phyloP scores from a whole-genome alignment of 1,139 yeast species.

The Yamadazyma epiphylla region DNA sequence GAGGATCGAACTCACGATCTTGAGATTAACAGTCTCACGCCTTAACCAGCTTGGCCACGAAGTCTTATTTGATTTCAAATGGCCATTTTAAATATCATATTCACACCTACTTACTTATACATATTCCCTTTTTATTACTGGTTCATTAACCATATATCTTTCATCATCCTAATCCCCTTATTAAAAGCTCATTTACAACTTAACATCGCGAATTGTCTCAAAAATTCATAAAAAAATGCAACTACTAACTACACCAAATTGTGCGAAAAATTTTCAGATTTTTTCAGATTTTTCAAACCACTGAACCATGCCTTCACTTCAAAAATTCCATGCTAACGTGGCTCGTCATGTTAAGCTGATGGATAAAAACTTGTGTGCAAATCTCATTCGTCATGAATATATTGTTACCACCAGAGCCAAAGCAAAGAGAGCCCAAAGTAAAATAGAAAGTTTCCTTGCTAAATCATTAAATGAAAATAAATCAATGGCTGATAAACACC shows the following conservation, averaged over 20 bases:
- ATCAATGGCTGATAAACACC: constrained; percentile 14
- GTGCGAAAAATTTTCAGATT: constrained; percentile 5
- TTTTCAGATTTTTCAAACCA: background rate
- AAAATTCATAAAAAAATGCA: background rate
- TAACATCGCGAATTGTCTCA: background rate
- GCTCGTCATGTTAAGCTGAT: constrained; percentile 44
- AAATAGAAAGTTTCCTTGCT: constrained; percentile 38
- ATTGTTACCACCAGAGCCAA: constrained; percentile 44
- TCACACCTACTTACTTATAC: too few relatives aligned
- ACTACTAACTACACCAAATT: background rate
- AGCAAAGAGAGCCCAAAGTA: constrained; percentile 46
- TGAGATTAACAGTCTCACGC: too few relatives aligned
- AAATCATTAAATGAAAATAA: constrained; percentile 22
- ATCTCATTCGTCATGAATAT: constrained; percentile 43
- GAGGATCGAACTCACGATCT: too few relatives aligned
- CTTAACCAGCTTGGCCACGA: too few relatives aligned
- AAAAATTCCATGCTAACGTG: constrained; percentile 42
- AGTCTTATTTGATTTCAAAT: too few relatives aligned
- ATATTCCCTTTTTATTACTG: too few relatives aligned
- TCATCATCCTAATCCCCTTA: too few relatives aligned
- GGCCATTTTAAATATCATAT: too few relatives aligned
- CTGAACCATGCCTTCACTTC: constrained; percentile 36
- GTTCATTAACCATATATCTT: too few relatives aligned
- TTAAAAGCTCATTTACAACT: too few relatives aligned
- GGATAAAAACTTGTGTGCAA: constrained; percentile 45